Evolutionary conservation across 805 yeast species (phyloP).

Genomic region (Blastobotrys mokoenaii): DNA sequence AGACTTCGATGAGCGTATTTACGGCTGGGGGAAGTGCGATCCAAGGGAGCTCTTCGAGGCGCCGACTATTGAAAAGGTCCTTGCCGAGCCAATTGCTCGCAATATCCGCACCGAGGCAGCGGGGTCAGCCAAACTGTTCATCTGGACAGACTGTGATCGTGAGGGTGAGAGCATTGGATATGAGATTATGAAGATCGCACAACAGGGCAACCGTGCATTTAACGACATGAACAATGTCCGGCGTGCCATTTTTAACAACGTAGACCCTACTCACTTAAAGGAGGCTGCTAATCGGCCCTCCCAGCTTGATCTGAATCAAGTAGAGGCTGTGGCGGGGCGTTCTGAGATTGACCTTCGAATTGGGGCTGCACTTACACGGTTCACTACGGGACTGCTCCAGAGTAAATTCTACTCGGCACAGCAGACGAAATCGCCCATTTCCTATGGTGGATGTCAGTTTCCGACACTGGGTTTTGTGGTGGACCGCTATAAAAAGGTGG

Average conservation of each 20-base stretch:
- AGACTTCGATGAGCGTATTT: constrained; percentile 55
- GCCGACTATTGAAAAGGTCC: constrained; percentile 43
- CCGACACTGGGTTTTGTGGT: constrained; percentile 96
- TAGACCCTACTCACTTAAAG: constrained; percentile 64
- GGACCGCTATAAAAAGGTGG: constrained; percentile 73
- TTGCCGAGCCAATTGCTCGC: constrained; percentile 40
- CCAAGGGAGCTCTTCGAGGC: constrained; percentile 67
- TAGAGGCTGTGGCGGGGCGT: constrained; percentile 79
- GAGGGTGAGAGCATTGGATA: constrained; percentile 92
- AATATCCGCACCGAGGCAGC: constrained; percentile 66
- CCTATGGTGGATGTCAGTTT: constrained; percentile 93
- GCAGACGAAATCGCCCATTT: constrained; percentile 30
- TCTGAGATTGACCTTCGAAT: constrained; percentile 82
- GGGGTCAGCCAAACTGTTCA: constrained; percentile 56
- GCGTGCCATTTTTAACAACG: constrained; percentile 82
- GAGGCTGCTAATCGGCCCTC: constrained; percentile 67
- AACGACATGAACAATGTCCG: constrained; percentile 39
- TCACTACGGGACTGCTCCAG: constrained; percentile 45
- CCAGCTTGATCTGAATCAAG: constrained; percentile 54
- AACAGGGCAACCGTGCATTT: constrained; percentile 39
- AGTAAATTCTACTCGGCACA: constrained; percentile 27
- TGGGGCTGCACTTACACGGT: constrained; percentile 82
- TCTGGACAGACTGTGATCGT: constrained; percentile 98
- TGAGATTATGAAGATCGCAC: constrained; percentile 70
- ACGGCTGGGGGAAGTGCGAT: constrained; percentile 45